Evolutionary conservation across 1,284 basidiomycete species (phyloP), one percentile per base, ranked within the genome.

Genomic region (Papiliotrema nemorosa): DNA sequence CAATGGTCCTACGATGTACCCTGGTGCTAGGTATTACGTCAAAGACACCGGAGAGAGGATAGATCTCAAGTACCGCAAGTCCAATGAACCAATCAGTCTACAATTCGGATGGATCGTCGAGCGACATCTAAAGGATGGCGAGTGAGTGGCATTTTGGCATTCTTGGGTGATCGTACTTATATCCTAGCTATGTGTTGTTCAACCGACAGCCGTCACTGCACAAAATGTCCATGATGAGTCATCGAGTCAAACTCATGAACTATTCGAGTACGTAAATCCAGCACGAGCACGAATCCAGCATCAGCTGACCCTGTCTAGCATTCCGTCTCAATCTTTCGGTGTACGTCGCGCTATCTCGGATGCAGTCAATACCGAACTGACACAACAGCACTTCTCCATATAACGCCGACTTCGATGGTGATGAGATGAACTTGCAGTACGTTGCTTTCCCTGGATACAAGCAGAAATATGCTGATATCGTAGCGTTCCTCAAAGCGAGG

Each of bases 181-280:
- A 25, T 6, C 58, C 24, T 22, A 92, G 90, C 70, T 97, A 83
- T 66, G 90, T 98, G 31, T 78, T 98, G 45, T 98, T 99, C 80
- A 98, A 98, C 75, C 93, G 96, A 57, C 96, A 98, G 70, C 96
- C 96, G 2, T 90, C 86, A 80, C 76, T 98, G 74, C 96, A 99
- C 77, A 99, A 98, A 77, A 98, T 98, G 96, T 94, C 90, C 80
- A 98, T 98, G 96, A 98, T 98, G 96, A 91, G 90, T 74, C 96
- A 99, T 78, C 84, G 96, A 36, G 89, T 98, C 44, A 91, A 90
- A 70, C 79, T 99, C 52, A 97, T 98, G 93, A 89, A 90, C 31
- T 98, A 97, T 76, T 98, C 96, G 25, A 98, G 89, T 92, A 69
- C 75, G 88, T 81, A 20, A 37, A 47, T 16, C 18, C 44, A 44